phyloP scores from a whole-genome alignment of 2,329 filamentous ascomycete genomes.

The Calycina herbarum region DNA sequence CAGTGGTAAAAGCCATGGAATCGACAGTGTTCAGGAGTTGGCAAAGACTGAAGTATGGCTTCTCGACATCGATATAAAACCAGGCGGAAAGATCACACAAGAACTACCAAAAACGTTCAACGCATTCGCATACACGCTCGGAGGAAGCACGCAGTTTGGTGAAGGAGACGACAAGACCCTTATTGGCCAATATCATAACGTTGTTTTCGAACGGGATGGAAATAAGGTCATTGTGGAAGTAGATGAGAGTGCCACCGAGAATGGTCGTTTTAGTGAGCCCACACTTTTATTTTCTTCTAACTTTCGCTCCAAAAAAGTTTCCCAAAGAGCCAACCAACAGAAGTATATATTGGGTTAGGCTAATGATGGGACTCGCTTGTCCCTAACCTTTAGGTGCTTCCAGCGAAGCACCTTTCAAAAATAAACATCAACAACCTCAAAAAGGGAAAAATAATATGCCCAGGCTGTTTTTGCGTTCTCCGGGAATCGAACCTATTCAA shows the following conservation, averaged over 20 bases:
- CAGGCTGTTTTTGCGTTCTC: conserved; percentile 23
- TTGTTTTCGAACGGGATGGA: conserved; percentile 80
- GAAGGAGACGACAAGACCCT: conserved; percentile 49
- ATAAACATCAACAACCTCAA: conserved; percentile 11
- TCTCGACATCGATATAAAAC: conserved; percentile 76
- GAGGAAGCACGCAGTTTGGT: conserved; percentile 67
- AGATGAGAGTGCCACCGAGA: conserved; percentile 59
- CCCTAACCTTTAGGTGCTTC: background rate
- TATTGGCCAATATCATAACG: conserved; percentile 77
- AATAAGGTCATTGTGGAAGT: conserved; percentile 74
- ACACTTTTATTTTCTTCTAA: background rate
- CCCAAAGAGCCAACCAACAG: too few species aligned
- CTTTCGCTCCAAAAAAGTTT: too few species aligned
- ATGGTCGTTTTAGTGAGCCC: conserved; percentile 43
- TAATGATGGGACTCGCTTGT: background rate
- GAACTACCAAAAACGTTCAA: conserved; percentile 80
- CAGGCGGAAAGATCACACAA: conserved; percentile 77
- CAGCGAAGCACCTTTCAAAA: background rate
- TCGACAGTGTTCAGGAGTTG: conserved; percentile 84
- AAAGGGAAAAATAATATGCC: background rate
- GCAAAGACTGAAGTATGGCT: conserved; percentile 98
- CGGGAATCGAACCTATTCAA: too few species aligned
- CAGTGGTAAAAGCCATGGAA: conserved; percentile 77
- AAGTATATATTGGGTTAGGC: too few species aligned
- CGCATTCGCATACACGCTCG: conserved; percentile 83